Base-by-base conservation (phyloP, 1,284 basidiomycete species). In the Marasmius fiardii region DNA sequence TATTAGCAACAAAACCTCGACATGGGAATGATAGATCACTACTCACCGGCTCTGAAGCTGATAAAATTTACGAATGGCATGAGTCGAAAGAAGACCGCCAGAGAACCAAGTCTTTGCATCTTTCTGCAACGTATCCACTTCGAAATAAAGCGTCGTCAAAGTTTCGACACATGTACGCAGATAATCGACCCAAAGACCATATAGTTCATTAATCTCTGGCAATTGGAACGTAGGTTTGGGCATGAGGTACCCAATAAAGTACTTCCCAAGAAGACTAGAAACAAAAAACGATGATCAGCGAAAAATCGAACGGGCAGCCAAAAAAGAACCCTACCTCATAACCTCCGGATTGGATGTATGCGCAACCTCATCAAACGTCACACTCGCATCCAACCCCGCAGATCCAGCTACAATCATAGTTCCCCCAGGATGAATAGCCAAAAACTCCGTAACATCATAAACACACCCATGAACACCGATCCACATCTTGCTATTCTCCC, bases 151-250 rank as follows among this genome's bases (percentile, higher is more conserved):
- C 2, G 56, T 58, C 1, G 56, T 58, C 21, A 58, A 45, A 24
- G 39, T 52, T 20, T 58, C 56, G 14, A 55, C 53, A 24, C 53
- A 54, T 5, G 49, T 58, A 16, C 56, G 45, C 24, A 58, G 20
- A 48, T 58, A 58, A 28, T 58, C 56, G n/a, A 55, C 53, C 56
- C 56, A 58, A 33, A 47, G 43, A 28, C 51, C 53, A 44, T 58
- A 58, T 14, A 58, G 39, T 8, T 58, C 56, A 18, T 31, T 55
- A 8, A 58, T 10, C 41, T 58, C 56, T 14, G 56, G 24, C 33
- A 47, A 28, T 31, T 51, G 49, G 49, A 58, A 55, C 5, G 35
- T 45, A 4, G 56, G 56, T 16, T 54, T 54, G 18, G 56, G 56
- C n/a, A 41, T 45, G 33, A 58, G 56, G 21, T 58, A 58, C 11